Evolutionary conservation across 257 asterid species (phyloP).

Genomic region (Verbena officinalis): DNA sequence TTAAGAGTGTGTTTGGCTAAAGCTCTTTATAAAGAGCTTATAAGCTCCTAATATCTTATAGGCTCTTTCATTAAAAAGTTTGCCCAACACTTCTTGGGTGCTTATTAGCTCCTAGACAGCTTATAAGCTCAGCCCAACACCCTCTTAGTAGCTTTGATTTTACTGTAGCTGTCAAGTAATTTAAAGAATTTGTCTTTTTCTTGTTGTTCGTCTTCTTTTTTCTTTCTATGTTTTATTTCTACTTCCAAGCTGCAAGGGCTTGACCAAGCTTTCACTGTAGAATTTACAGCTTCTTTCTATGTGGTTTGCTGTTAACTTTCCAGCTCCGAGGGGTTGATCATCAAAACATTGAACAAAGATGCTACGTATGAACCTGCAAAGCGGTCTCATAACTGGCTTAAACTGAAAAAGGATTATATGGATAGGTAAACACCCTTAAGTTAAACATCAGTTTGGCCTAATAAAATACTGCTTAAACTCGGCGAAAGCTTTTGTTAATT

Average conservation of each 20-base stretch:
- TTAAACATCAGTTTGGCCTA: slow-evolving; percentile 23
- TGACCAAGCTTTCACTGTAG: slow-evolving; percentile 46
- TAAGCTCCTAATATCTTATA: too few species aligned
- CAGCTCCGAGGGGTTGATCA: slow-evolving; percentile 94
- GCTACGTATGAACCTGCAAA: slow-evolving; percentile 97
- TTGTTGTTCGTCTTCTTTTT: slow-evolving; percentile 15
- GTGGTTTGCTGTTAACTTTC: slow-evolving; percentile 27
- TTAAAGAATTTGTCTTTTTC: background rate
- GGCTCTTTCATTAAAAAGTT: too few species aligned
- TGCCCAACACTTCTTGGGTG: too few species aligned
- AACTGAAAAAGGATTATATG: slow-evolving; percentile 92
- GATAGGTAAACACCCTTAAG: slow-evolving; percentile 54
- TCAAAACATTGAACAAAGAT: slow-evolving; percentile 86
- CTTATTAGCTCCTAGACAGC: too few species aligned
- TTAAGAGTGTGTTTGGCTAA: too few species aligned
- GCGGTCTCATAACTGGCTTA: slow-evolving; percentile 89
- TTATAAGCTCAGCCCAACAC: too few species aligned
- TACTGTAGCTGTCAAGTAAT: slow-evolving; percentile 18
- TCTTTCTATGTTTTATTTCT: too few species aligned
- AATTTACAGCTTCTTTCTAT: background rate
- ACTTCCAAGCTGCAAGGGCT: slow-evolving; percentile 78
- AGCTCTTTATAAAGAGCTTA: too few species aligned
- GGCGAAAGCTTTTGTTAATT: slow-evolving; percentile 15
- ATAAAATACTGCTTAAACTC: slow-evolving; percentile 17
- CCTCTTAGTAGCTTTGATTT: slow-evolving; percentile 12